Conservation (phyloP, 352 stramenopile genomes). For the Phytophthora citricola region DNA sequence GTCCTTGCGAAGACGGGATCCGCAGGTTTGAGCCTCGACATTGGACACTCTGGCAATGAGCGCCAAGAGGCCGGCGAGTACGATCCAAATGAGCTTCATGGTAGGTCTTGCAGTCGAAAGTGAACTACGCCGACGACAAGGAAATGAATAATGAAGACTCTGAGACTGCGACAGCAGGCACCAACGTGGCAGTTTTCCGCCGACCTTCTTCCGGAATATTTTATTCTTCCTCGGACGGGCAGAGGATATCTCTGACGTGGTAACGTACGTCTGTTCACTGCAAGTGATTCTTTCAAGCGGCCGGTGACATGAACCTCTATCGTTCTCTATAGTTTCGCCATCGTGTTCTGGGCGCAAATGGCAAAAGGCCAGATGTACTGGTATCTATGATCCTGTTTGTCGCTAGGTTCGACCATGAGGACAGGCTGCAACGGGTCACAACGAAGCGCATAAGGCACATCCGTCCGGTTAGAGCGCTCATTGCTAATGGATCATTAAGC, state of each 20-base stretch:
- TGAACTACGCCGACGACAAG: constrained; percentile 14
- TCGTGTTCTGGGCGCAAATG: constrained; percentile 22
- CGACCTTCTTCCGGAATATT: constrained; percentile 13
- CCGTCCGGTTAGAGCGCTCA: constrained; percentile 10
- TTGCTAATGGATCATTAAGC: constrained; percentile 26
- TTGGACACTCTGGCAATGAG: constrained; percentile 9
- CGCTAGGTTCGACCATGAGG: constrained; percentile 9
- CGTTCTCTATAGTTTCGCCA: constrained; percentile 5
- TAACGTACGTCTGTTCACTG: constrained; percentile 34
- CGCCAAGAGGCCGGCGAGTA: constrained; percentile 22
- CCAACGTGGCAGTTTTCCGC: constrained; percentile 17
- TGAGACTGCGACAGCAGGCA: not conserved
- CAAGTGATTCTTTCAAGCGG: constrained; percentile 14
- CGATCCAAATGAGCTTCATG: constrained; percentile 38
- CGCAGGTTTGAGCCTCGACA: constrained; percentile 37
- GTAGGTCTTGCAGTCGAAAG: constrained; percentile 10
- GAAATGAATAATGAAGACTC: constrained; percentile 28
- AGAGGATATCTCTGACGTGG: constrained; percentile 23
- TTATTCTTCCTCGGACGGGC: constrained; percentile 1
- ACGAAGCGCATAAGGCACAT: not conserved
- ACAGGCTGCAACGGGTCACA: constrained; percentile 11
- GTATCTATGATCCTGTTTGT: not conserved
- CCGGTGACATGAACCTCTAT: too few species aligned
- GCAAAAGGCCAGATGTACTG: constrained; percentile 17
- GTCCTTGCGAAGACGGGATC: constrained; percentile 50